These are phyloP conservation scores for Tremella mesenterica DNA, from an alignment of 768 basidiomycete species.

Conservation along the genomic window DNA sequence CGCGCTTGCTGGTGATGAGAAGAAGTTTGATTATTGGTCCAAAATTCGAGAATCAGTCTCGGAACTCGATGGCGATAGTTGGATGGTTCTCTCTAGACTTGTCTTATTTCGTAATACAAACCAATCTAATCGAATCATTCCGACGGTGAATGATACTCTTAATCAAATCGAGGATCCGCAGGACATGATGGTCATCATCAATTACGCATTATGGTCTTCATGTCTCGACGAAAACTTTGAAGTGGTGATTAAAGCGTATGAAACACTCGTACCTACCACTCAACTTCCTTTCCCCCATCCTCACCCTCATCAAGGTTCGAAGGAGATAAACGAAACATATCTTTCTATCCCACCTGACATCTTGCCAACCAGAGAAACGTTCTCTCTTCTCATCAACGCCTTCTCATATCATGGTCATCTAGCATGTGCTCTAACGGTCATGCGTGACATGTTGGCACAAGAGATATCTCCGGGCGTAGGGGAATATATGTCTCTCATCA, in stretches of 20 bases:
- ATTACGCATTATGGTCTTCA: not conserved
- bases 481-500: slow-evolving; percentile 33
- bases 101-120: slow-evolving; percentile 13
- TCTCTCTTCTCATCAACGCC: slow-evolving; percentile 22
- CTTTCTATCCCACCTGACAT: slow-evolving; percentile 9
- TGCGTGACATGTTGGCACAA: slow-evolving; percentile 29
- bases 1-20: slow-evolving; percentile 13
- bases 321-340: not conserved
- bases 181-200: not conserved
- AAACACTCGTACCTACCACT: not conserved
- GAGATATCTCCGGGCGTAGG: slow-evolving; percentile 17
- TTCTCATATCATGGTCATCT: slow-evolving; percentile 25
- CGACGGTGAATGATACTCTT: not conserved
- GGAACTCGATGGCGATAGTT: slow-evolving; percentile 8
- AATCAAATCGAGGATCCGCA: slow-evolving; percentile 10
- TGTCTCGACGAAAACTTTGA: not conserved
- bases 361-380: slow-evolving; percentile 15
- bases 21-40: slow-evolving; percentile 14
- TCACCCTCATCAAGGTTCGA: not conserved
- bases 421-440: slow-evolving; percentile 18
- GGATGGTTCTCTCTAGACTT: slow-evolving; percentile 15
- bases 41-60: not conserved
- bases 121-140: not conserved
- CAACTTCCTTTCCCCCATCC: not conserved
- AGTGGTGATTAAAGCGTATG: not conserved